Evolutionary conservation across 768 basidiomycete species (phyloP).

Genomic region (Rhodocollybia butyracea): DNA sequence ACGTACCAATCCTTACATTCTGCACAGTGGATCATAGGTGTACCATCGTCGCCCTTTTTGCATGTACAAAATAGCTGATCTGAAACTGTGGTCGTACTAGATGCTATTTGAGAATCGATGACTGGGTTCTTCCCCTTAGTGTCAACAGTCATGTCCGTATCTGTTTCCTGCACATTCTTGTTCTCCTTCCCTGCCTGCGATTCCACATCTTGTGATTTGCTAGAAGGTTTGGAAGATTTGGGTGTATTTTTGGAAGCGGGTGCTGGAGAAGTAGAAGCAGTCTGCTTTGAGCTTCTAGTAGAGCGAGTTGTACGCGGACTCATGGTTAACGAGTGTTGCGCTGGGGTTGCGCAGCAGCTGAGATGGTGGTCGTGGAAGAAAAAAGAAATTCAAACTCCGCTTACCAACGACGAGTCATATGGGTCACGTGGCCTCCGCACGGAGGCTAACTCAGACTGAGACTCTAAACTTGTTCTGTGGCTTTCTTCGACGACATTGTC

Average conservation of each 20-base stretch:
- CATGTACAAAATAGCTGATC: slow-evolving; percentile 57
- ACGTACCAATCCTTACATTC: slow-evolving; percentile 71
- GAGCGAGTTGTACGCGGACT: slow-evolving; percentile 10
- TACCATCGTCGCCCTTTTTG: slow-evolving; percentile 66
- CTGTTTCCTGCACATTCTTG: slow-evolving; percentile 13
- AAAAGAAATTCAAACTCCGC: slow-evolving; percentile 4
- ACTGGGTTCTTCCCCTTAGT: slow-evolving; percentile 10
- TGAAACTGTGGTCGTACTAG: slow-evolving; percentile 9
- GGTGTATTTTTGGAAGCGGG: slow-evolving; percentile 1
- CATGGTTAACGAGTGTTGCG: slow-evolving; percentile 3
- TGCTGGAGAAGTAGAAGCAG: neutral
- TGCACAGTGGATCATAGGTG: slow-evolving; percentile 77
- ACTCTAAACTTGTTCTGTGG: no score
- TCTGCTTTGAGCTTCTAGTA: neutral
- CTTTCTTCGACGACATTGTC: no score
- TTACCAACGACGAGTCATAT: neutral
- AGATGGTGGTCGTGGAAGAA: neutral
- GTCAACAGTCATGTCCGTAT: slow-evolving; percentile 19
- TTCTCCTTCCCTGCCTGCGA: slow-evolving; percentile 26
- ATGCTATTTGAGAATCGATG: neutral
- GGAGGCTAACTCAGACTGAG: no score
- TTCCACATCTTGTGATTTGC: slow-evolving; percentile 10
- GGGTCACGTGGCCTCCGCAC: no score
- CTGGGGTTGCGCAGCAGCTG: neutral
- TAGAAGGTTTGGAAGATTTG: neutral